Evolutionary conservation across 805 yeast genomes (phyloP).

Genomic region (Candida xiaguanensis): DNA sequence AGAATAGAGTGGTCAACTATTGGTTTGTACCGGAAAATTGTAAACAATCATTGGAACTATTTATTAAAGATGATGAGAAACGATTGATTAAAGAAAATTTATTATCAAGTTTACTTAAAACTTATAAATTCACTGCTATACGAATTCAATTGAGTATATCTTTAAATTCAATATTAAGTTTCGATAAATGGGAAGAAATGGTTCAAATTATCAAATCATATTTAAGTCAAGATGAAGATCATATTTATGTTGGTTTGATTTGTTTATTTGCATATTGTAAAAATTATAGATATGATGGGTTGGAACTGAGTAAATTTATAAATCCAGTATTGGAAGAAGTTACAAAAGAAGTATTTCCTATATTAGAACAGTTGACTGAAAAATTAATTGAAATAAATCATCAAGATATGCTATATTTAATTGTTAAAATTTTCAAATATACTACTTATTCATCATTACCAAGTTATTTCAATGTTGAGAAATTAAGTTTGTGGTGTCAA

Average conservation of each 20-base stretch:
- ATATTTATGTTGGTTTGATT: slow-evolving; percentile 37
- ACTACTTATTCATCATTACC: slow-evolving; percentile 37
- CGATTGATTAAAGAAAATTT: slow-evolving; percentile 40
- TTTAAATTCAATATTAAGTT: slow-evolving; percentile 48
- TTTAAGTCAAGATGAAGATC: slow-evolving; percentile 28
- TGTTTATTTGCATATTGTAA: slow-evolving; percentile 39
- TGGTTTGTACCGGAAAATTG: slow-evolving; percentile 35
- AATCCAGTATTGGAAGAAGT: slow-evolving; percentile 41
- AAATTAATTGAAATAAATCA: slow-evolving; percentile 19
- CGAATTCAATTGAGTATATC: slow-evolving; percentile 58
- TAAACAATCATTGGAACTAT: slow-evolving; percentile 15
- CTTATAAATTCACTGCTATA: slow-evolving; percentile 32
- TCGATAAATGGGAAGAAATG: slow-evolving; percentile 45
- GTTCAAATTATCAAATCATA: slow-evolving; percentile 36
- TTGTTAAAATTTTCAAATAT: slow-evolving; percentile 39
- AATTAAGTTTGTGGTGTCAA: slow-evolving; percentile 41
- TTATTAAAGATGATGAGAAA: slow-evolving; percentile 32
- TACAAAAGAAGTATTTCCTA: slow-evolving; percentile 32
- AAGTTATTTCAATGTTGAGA: slow-evolving; percentile 30
- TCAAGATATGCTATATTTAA: slow-evolving; percentile 37
- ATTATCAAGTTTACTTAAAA: slow-evolving; percentile 39
- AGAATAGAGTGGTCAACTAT: slow-evolving; percentile 35
- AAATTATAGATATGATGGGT: slow-evolving; percentile 36
- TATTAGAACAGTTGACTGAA: slow-evolving; percentile 28
- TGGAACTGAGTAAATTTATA: slow-evolving; percentile 40